Evolutionary conservation across 208 protist species (phyloP).

Genomic region (Balamuthia mandrillaris): DNA sequence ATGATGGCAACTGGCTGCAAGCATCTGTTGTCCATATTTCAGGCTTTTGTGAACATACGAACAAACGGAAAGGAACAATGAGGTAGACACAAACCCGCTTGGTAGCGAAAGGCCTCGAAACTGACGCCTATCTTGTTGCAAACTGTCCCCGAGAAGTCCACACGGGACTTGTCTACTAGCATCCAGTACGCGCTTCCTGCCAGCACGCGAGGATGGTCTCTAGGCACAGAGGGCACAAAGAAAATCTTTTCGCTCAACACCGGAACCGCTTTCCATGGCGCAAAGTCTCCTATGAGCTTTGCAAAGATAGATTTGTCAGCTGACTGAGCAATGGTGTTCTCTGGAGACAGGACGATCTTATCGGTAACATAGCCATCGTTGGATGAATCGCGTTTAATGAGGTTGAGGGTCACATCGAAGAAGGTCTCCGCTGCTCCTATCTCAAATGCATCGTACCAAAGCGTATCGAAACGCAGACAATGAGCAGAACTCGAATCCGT

Average conservation of each 20-base stretch:
- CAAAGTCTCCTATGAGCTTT: not conserved
- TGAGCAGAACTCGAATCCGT: not conserved
- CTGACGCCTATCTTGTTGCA: constrained; percentile 32
- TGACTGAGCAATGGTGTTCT: not conserved
- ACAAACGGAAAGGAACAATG: too few relatives aligned
- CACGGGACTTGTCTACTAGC: not conserved
- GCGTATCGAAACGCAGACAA: not conserved
- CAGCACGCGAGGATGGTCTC: not conserved
- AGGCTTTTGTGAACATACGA: too few relatives aligned
- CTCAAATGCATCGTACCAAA: constrained; percentile 9
- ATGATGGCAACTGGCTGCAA: not conserved
- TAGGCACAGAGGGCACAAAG: not conserved
- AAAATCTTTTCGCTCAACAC: constrained; percentile 17
- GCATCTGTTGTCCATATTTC: too few relatives aligned
- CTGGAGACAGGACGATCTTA: not conserved
- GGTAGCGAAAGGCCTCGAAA: constrained; percentile 11
- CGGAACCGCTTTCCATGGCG: not conserved
- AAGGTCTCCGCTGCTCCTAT: not conserved
- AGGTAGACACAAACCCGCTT: too few relatives aligned
- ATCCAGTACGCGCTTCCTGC: constrained; percentile 1
- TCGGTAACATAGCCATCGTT: not conserved
- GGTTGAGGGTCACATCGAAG: not conserved
- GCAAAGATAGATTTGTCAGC: not conserved
- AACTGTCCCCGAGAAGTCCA: not conserved
- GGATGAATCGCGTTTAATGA: not conserved